Base-by-base conservation (phyloP, 352 stramenopile genomes). In the Pythium aristosporum region DNA sequence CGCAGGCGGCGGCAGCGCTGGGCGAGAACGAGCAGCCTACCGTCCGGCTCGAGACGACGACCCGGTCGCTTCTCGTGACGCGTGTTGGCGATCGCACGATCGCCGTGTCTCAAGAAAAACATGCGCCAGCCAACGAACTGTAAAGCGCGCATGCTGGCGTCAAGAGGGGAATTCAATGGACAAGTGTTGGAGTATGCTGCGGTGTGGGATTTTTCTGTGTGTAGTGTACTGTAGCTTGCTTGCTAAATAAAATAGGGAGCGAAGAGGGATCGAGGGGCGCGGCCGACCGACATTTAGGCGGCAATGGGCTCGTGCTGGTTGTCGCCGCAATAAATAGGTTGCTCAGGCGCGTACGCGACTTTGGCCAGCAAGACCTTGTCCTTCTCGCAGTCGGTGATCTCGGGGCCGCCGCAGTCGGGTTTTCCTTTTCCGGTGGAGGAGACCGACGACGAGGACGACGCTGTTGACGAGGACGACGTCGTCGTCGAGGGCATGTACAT, bases 31-130 rank as follows among this genome's bases (percentile, higher is more conserved):
- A 75, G 28, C 48, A 65, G 60, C 77, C 36, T 65, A 80, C 44
- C 34, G 60, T 65, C 54, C 61, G 67, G 13, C 49, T 73, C n/a
- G 66, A 69, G 44, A 72, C 49, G 67, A 74, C 48, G 43, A 74
- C 58, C 65, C 69, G 56, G 65, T 78, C 80, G 56, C 65, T 93
- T 41, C 53, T 91, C 21, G 72, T 93, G 46, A 73, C 82, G 58
- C 83, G 83, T 58, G 69, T 89, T 57, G 73, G 66, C 2, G 78
- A 89, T 43, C 80, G 80, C 46, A 89, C 81, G 50, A 70, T 92
- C 18, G 79, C 77, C 12, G 68, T 92, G 61, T 91, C 81, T 16
- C 87, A 87, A 67, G 37, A 44, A 15, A 52, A 43, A 16, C 23
- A 20, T 5, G n/a, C 62, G 1, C 20, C 42, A 4, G 55, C 20